A percentile compares a stretch with the other conserved stretches of the same genome.
Evolutionary conservation across 352 stramenopile species (phyloP).

Genomic region (Phytophthora citrophthora): DNA sequence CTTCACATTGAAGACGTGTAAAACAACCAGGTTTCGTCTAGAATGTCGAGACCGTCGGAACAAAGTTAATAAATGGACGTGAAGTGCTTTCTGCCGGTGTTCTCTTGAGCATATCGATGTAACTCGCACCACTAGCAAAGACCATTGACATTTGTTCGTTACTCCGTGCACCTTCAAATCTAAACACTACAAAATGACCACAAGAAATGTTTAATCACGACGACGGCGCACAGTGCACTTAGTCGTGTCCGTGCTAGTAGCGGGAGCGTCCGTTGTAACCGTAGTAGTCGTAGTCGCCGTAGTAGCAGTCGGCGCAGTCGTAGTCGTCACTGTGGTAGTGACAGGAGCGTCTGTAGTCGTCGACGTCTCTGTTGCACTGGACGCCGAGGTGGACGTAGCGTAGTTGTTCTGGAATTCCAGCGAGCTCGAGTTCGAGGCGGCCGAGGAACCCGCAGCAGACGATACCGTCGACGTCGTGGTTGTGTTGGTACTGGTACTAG

Average conservation of each 20-base stretch:
- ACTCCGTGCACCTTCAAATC: constrained; percentile 24
- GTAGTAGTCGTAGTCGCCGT: constrained; percentile 10
- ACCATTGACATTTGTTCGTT: neutral
- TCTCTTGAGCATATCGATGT: too few species aligned
- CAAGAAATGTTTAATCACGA: constrained; percentile 19
- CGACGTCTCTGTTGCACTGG: constrained; percentile 5
- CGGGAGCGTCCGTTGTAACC: constrained; percentile 8
- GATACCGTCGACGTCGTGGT: constrained; percentile 12
- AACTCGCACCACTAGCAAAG: too few species aligned
- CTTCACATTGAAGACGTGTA: constrained; percentile 19
- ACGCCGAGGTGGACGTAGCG: constrained; percentile 5
- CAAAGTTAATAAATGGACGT: constrained; percentile 24
- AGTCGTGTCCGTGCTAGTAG: constrained; percentile 12
- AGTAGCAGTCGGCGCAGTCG: constrained; percentile 12
- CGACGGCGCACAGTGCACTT: constrained; percentile 36
- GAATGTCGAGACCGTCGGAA: constrained; percentile 12
- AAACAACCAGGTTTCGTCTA: constrained; percentile 20
- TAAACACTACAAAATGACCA: constrained; percentile 21
- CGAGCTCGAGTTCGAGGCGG: constrained; percentile 21
- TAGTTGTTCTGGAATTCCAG: constrained; percentile 18
- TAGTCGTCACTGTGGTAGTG: neutral
- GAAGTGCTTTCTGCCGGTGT: neutral
- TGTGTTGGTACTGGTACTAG: constrained; percentile 5
- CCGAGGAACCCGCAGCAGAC: constrained; percentile 8
- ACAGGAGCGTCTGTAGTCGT: constrained; percentile 14